A percentile compares a stretch with the other conserved stretches of the same genome.
Conservation (phyloP, 208 protist genomes). For the Blechomonas ayalai region DNA sequence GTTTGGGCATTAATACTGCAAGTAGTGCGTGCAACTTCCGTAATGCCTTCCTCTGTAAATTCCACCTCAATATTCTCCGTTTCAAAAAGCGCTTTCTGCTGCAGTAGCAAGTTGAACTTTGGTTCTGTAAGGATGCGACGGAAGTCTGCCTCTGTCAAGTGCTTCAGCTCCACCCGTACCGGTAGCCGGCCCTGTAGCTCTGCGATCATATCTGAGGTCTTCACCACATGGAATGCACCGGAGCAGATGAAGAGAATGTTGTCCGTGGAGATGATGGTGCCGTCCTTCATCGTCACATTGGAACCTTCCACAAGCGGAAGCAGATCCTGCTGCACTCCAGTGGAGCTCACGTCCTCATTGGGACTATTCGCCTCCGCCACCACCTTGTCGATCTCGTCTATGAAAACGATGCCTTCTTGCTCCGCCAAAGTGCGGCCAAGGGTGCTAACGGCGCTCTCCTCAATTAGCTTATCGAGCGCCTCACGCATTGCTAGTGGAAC, state of each 20-base stretch:
- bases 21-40: constrained; percentile 90
- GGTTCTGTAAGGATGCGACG: constrained; percentile 95
- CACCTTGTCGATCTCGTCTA: constrained; percentile 99
- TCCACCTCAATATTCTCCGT: constrained; percentile 93
- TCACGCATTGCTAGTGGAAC: constrained; percentile 80
- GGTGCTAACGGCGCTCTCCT: constrained; percentile 81
- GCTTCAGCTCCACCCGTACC: constrained; percentile 97
- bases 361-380: constrained; percentile 41
- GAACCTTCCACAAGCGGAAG: constrained; percentile 96
- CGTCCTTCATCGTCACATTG: constrained; percentile 95
- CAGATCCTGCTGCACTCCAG: constrained; percentile 97
- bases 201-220: constrained; percentile 91
- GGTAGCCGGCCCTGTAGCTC: constrained; percentile 96
- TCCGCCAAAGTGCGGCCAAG: constrained; percentile 78
- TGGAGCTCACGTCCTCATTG: constrained; percentile 82
- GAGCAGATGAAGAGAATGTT: constrained; percentile 97
- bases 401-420: constrained; percentile 96
- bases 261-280: constrained; percentile 91
- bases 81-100: constrained; percentile 90
- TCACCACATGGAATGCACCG: constrained; percentile 95
- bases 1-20: constrained; percentile 89
- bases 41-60: constrained; percentile 90
- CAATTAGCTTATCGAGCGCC: constrained; percentile 85
- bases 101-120: constrained; percentile 92
- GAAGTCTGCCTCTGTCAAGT: constrained; percentile 92